Evolutionary conservation across 2,329 filamentous ascomycete species (phyloP).

Genomic region (Endoconidiophora laricicola): DNA sequence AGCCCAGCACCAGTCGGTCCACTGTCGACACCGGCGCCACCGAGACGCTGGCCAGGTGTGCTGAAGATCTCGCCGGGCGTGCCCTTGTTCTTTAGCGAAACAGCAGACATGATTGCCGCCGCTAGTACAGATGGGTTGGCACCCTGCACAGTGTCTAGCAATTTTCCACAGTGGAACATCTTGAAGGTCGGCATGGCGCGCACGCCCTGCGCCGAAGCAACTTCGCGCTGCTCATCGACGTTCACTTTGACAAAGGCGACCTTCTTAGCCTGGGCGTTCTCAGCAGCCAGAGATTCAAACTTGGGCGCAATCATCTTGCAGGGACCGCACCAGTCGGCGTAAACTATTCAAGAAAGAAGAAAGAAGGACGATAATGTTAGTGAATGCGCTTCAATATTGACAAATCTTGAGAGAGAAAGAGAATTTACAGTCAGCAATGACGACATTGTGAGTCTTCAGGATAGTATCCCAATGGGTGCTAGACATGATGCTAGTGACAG

Average conservation of each 20-base stretch:
- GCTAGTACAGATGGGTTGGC: conserved; percentile 64
- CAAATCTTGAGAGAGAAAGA: not conserved
- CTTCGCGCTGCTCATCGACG: conserved; percentile 64
- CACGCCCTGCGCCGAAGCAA: conserved; percentile 63
- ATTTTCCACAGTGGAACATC: conserved; percentile 61
- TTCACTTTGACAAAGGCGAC: conserved; percentile 89
- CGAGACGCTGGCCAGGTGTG: conserved; percentile 40
- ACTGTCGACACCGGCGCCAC: conserved; percentile 21
- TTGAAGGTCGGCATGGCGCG: conserved; percentile 90
- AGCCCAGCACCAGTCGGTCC: conserved; percentile 15
- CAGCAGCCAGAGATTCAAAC: conserved; percentile 67
- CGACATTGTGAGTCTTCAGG: conserved; percentile 56
- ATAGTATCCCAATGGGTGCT: conserved; percentile 54
- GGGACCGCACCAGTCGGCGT: conserved; percentile 87
- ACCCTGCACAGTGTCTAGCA: conserved; percentile 62
- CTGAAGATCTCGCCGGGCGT: conserved; percentile 32
- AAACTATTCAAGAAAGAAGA: conserved; percentile 40
- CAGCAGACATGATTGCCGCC: conserved; percentile 55
- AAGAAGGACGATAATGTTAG: not conserved
- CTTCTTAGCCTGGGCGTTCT: conserved; percentile 63
- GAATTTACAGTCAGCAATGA: conserved; percentile 74
- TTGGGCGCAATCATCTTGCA: conserved; percentile 84
- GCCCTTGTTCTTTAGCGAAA: conserved; percentile 33
- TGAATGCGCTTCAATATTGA: no score
- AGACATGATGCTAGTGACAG: conserved; percentile 42